A percentile compares a stretch with the other conserved stretches of the same genome.
Evolutionary conservation across 108 stramenopile species (phyloP).

Genomic region (Cyclotella atomus): DNA sequence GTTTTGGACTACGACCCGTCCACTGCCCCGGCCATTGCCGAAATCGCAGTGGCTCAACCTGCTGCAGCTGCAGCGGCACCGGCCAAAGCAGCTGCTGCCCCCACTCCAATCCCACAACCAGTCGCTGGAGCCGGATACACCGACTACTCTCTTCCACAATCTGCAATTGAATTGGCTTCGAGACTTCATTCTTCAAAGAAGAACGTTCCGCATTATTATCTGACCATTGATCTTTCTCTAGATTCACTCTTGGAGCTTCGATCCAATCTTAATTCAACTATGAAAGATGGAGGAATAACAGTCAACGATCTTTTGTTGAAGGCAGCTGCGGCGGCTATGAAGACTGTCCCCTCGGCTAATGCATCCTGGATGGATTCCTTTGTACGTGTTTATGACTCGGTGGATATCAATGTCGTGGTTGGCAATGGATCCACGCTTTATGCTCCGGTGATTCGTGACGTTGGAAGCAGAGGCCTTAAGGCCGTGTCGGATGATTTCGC

Average conservation of each 20-base stretch:
- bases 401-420: conserved; percentile 95
- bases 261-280: conserved; percentile 72
- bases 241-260: conserved; percentile 85
- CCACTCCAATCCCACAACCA: conserved; percentile 38
- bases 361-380: conserved; percentile 88
- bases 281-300: conserved; percentile 71
- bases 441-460: conserved; percentile 88
- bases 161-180: conserved; percentile 80
- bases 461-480: conserved; percentile 78
- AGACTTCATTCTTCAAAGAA: conserved; percentile 83
- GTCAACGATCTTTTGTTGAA: conserved; percentile 93
- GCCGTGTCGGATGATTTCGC: conserved; percentile 73
- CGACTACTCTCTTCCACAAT: conserved; percentile 61
- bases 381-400: conserved; percentile 83
- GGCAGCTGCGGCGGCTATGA: conserved; percentile 88
- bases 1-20: conserved; percentile 80
- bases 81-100: conserved; percentile 15
- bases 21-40: conserved; percentile 45
- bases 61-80: conserved; percentile 34
- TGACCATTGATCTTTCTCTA: conserved; percentile 90
- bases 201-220: conserved; percentile 97
- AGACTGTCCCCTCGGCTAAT: conserved; percentile 92
- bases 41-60: conserved; percentile 19
- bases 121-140: conserved; percentile 45
- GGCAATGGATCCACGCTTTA: conserved; percentile 82